A percentile compares a stretch with the other conserved stretches of the same genome.
phyloP scores from a whole-genome alignment of 2,329 filamentous ascomycete species.

The Chaetomium olivaceum region DNA sequence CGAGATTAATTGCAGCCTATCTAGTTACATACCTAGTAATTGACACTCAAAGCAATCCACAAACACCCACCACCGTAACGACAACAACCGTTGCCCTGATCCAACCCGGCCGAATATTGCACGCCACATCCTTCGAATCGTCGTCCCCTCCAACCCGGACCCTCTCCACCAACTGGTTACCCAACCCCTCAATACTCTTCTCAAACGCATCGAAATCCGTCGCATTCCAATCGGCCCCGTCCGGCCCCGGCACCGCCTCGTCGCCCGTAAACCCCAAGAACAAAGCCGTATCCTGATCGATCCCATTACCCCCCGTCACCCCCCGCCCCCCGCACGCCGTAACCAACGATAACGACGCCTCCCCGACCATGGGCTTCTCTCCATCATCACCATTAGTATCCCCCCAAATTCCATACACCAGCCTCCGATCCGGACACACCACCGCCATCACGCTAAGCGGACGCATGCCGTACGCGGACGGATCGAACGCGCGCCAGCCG shows the following conservation, averaged over 20 bases:
- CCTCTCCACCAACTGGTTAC: slow-evolving; percentile 51
- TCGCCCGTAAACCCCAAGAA: slow-evolving; percentile 61
- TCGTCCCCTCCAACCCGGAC: slow-evolving; percentile 28
- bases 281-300: slow-evolving; percentile 59
- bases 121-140: background rate
- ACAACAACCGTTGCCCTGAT: background rate
- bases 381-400: slow-evolving; percentile 53
- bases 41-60: background rate
- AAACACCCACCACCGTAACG: background rate
- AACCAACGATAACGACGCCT: slow-evolving; percentile 50
- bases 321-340: slow-evolving; percentile 50
- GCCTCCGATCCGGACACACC: slow-evolving; percentile 49
- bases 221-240: slow-evolving; percentile 57
- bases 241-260: slow-evolving; percentile 57
- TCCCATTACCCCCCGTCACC: slow-evolving; percentile 57
- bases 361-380: slow-evolving; percentile 44
- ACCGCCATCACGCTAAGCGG: slow-evolving; percentile 57
- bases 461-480: slow-evolving; percentile 44
- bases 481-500: slow-evolving; percentile 44
- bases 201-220: slow-evolving; percentile 52
- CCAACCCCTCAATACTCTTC: slow-evolving; percentile 52
- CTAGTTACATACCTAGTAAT: background rate
- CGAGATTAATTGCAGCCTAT: background rate
- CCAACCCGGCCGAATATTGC: background rate
- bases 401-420: slow-evolving; percentile 57